Evolutionary conservation across 345 rosid genomes (phyloP).

Genomic region (Gynandropsis gynandra): DNA sequence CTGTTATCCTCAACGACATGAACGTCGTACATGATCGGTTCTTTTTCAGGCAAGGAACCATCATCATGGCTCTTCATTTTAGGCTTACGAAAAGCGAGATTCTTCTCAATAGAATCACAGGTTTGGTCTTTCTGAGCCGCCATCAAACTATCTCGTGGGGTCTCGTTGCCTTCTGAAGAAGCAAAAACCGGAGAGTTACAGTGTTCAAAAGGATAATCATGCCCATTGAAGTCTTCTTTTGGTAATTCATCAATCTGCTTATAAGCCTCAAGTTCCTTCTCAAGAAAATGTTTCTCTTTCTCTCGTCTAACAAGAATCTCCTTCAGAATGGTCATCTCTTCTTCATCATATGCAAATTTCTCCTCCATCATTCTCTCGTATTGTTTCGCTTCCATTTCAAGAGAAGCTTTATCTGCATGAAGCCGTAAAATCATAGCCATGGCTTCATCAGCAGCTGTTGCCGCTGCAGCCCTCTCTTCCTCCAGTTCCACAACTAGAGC

Average conservation of each 20-base stretch:
- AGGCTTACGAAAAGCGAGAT: too few species aligned
- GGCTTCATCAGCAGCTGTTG: slow-evolving; percentile 85
- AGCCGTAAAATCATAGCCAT: slow-evolving; percentile 84
- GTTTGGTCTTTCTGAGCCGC: too few species aligned
- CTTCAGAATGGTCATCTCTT: slow-evolving; percentile 78
- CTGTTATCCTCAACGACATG: slow-evolving; percentile 52
- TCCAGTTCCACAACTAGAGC: slow-evolving; percentile 57
- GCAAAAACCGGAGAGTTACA: slow-evolving; percentile 5
- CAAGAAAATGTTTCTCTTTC: slow-evolving; percentile 66
- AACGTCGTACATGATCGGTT: slow-evolving; percentile 59
- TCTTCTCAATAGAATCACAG: too few species aligned
- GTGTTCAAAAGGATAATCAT: slow-evolving; percentile 25
- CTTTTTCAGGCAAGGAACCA: slow-evolving; percentile 10
- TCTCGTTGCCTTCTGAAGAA: slow-evolving; percentile 11
- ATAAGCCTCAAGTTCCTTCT: slow-evolving; percentile 69
- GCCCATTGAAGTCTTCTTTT: too few species aligned
- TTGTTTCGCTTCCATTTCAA: slow-evolving; percentile 86
- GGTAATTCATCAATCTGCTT: slow-evolving; percentile 34
- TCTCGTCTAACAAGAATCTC: slow-evolving; percentile 75
- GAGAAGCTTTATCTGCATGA: slow-evolving; percentile 70
- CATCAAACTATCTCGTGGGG: too few species aligned
- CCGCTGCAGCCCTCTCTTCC: slow-evolving; percentile 80
- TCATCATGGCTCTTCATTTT: neutral
- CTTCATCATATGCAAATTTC: slow-evolving; percentile 68
- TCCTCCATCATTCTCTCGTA: slow-evolving; percentile 86